phyloP scores from a whole-genome alignment of 2,329 filamentous ascomycete genomes.

The Calonectria hongkongensis region DNA sequence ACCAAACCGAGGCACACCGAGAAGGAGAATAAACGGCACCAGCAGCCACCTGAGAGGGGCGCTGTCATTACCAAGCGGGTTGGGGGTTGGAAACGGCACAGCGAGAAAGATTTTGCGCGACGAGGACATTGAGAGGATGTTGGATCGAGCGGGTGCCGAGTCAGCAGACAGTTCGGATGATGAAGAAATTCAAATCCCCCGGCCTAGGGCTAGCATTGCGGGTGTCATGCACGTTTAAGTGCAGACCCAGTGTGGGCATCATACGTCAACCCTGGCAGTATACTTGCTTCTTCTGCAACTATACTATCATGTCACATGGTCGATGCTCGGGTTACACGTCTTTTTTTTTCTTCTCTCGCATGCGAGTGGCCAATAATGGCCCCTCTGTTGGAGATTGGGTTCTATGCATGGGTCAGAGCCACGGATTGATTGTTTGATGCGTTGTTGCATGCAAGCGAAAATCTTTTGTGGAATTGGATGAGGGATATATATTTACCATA shows the following conservation, averaged over 20 bases:
- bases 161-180: slow-evolving; percentile 74
- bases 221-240: slow-evolving; percentile 55
- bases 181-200: slow-evolving; percentile 72
- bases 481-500: slow-evolving; percentile 13
- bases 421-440: slow-evolving; percentile 7
- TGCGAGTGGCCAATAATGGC: slow-evolving; percentile 25
- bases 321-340: slow-evolving; percentile 23
- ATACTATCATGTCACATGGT: slow-evolving; percentile 19
- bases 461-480: slow-evolving; percentile 17
- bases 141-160: slow-evolving; percentile 71
- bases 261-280: slow-evolving; percentile 13
- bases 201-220: slow-evolving; percentile 54
- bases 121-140: slow-evolving; percentile 76
- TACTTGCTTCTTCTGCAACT: slow-evolving; percentile 37
- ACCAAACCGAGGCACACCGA: slow-evolving; percentile 62
- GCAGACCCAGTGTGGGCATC: slow-evolving; percentile 9
- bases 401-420: background rate
- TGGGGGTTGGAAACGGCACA: slow-evolving; percentile 64
- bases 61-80: slow-evolving; percentile 70
- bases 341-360: background rate
- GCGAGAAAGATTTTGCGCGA: slow-evolving; percentile 66
- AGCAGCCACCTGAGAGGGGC: slow-evolving; percentile 61
- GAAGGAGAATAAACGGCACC: slow-evolving; percentile 65
- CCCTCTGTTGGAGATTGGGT: slow-evolving; percentile 7
- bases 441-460: slow-evolving; percentile 15